Conservation (phyloP, 108 stramenopile species). For the Conticribra weissflogii region DNA sequence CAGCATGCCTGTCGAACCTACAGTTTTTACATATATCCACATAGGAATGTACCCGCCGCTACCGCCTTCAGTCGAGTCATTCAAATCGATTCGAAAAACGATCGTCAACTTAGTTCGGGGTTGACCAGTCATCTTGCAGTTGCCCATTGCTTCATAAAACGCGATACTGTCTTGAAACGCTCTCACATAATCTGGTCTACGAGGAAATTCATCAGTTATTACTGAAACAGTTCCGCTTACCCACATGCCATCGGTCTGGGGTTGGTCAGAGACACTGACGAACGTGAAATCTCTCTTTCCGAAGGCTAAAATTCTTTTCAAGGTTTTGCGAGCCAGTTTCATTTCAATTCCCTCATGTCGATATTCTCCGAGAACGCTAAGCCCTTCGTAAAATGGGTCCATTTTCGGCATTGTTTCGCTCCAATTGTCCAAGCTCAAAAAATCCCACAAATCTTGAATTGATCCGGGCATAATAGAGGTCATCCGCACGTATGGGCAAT, state of each 20-base stretch:
- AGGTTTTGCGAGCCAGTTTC: slow-evolving; percentile 62
- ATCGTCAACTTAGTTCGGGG: slow-evolving; percentile 56
- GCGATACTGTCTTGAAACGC: slow-evolving; percentile 79
- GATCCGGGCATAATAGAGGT: slow-evolving; percentile 53
- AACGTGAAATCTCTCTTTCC: slow-evolving; percentile 76
- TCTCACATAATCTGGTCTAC: slow-evolving; percentile 47
- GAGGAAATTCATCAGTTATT: slow-evolving; percentile 41
- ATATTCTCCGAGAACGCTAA: slow-evolving; percentile 44
- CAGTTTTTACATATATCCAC: slow-evolving; percentile 76
- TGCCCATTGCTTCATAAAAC: slow-evolving; percentile 58
- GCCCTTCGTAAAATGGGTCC: slow-evolving; percentile 76
- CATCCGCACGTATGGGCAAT: slow-evolving; percentile 76
- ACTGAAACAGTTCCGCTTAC: slow-evolving; percentile 69
- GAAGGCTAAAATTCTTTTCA: slow-evolving; percentile 61
- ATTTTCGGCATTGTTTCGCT: slow-evolving; percentile 66
- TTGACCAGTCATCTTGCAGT: slow-evolving; percentile 7
- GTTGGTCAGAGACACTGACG: slow-evolving; percentile 58
- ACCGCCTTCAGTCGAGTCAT: slow-evolving; percentile 60
- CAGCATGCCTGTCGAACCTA: slow-evolving; percentile 56
- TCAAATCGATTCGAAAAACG: slow-evolving; percentile 72
- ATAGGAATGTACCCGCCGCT: slow-evolving; percentile 67
- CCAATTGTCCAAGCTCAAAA: slow-evolving; percentile 57
- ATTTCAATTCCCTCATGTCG: slow-evolving; percentile 47
- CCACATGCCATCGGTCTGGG: slow-evolving; percentile 52
- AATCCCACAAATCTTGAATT: slow-evolving; percentile 58